phyloP scores from a whole-genome alignment of 768 basidiomycete genomes.

The Lentinus tigrinus region DNA sequence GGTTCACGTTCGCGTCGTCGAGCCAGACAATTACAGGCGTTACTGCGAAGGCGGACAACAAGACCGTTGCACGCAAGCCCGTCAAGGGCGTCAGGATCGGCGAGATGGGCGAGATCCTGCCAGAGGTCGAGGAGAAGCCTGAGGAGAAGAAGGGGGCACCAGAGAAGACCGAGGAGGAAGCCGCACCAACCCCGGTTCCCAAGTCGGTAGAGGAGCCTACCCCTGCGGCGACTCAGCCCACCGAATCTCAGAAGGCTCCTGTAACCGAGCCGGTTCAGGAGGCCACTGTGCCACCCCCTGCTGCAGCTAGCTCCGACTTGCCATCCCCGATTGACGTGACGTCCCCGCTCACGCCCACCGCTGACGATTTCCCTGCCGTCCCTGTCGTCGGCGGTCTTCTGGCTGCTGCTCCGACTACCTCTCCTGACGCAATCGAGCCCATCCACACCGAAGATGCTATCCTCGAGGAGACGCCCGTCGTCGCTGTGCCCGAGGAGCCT shows the following conservation, averaged over 20 bases:
- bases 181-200: background rate
- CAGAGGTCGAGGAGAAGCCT: conserved; percentile 34
- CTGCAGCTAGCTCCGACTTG: background rate
- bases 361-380: conserved; percentile 18
- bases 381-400: conserved; percentile 19
- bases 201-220: background rate
- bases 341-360: conserved; percentile 11
- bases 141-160: conserved; percentile 1
- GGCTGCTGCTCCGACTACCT: conserved; percentile 15
- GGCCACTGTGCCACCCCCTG: conserved; percentile 12
- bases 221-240: background rate
- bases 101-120: conserved; percentile 70
- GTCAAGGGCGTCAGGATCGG: conserved; percentile 44
- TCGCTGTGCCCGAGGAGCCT: conserved; percentile 8
- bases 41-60: conserved; percentile 15
- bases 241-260: background rate
- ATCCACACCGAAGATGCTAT: conserved; percentile 19
- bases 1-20: conserved; percentile 62
- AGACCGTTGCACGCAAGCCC: conserved; percentile 20
- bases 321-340: background rate
- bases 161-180: background rate
- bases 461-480: conserved; percentile 15
- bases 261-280: conserved; percentile 8
- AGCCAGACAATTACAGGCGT: conserved; percentile 15
- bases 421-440: conserved; percentile 13